Percentiles rank a stretch among this genome's conserved stretches.
Conservation (phyloP, 2,329 filamentous ascomycete genomes). For the Tothia fuscella region DNA sequence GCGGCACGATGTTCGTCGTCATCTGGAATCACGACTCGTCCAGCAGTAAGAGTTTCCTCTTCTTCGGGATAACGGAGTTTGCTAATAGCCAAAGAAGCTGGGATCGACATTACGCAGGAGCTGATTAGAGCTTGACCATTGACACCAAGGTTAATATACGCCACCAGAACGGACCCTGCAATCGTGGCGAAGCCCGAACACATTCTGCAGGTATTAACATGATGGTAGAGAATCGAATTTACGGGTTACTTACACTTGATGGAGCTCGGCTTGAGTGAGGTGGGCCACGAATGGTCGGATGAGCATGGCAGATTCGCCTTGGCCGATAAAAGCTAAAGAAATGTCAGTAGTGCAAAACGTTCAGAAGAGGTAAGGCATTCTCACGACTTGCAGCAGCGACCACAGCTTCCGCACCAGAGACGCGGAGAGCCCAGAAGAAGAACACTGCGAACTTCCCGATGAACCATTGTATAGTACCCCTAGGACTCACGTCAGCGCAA, state of each 20-base stretch:
- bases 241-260: too few relatives aligned
- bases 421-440: slow-evolving; percentile 81
- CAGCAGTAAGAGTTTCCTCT: slow-evolving; percentile 74
- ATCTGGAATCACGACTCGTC: slow-evolving; percentile 68
- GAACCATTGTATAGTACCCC: slow-evolving; percentile 81
- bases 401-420: slow-evolving; percentile 86
- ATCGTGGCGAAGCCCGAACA: slow-evolving; percentile 88
- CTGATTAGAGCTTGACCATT: slow-evolving; percentile 79
- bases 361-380: too few relatives aligned
- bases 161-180: slow-evolving; percentile 73
- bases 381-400: slow-evolving; percentile 85
- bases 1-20: slow-evolving; percentile 59
- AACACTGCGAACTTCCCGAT: slow-evolving; percentile 76
- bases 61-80: slow-evolving; percentile 85
- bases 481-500: too few relatives aligned
- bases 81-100: slow-evolving; percentile 76
- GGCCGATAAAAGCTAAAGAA: slow-evolving; percentile 90
- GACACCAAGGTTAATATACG: slow-evolving; percentile 73
- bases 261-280: slow-evolving; percentile 76
- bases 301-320: slow-evolving; percentile 88
- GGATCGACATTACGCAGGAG: slow-evolving; percentile 91
- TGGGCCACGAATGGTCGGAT: slow-evolving; percentile 78
- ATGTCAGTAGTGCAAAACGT: too few relatives aligned
- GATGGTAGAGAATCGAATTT: too few relatives aligned
- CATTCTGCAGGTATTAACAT: too few relatives aligned